phyloP scores from a whole-genome alignment of 2,329 filamentous ascomycete species.

The Malbranchea cinnamomea region DNA sequence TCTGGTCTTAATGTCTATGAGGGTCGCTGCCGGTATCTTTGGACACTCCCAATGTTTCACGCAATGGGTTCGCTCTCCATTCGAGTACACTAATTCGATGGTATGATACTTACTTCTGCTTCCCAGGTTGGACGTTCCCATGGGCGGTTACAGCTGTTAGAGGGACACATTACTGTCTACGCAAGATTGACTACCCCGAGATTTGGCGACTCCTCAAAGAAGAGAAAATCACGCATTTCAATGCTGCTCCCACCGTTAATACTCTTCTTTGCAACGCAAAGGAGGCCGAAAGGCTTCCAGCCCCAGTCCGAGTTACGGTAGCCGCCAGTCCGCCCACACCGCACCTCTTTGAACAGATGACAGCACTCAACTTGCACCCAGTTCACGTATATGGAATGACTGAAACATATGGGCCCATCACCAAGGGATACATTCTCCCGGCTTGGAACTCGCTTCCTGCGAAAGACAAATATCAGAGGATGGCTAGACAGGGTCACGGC shows the following conservation, averaged over 20 bases:
- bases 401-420: slow-evolving; percentile 91
- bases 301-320: slow-evolving; percentile 72
- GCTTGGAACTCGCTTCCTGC: slow-evolving; percentile 61
- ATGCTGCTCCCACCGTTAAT: slow-evolving; percentile 91
- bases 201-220: slow-evolving; percentile 84
- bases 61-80: slow-evolving; percentile 40
- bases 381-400: slow-evolving; percentile 84
- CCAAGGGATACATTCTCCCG: slow-evolving; percentile 79
- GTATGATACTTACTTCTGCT: slow-evolving; percentile 1
- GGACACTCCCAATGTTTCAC: slow-evolving; percentile 83
- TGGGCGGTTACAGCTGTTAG: slow-evolving; percentile 88
- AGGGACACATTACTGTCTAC: slow-evolving; percentile 86
- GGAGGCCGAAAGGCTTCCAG: slow-evolving; percentile 54
- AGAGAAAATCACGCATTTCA: slow-evolving; percentile 85
- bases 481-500: slow-evolving; percentile 90
- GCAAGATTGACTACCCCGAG: slow-evolving; percentile 86
- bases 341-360: slow-evolving; percentile 90
- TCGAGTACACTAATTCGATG: not conserved
- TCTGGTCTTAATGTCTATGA: slow-evolving; percentile 60
- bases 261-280: slow-evolving; percentile 72
- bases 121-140: slow-evolving; percentile 72
- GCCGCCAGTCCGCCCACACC: slow-evolving; percentile 82
- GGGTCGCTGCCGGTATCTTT: slow-evolving; percentile 67
- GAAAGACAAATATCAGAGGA: slow-evolving; percentile 69
- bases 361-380: slow-evolving; percentile 66